Evolutionary conservation across 1,284 basidiomycete species (phyloP).

Genomic region (Malassezia vespertilionis): DNA sequence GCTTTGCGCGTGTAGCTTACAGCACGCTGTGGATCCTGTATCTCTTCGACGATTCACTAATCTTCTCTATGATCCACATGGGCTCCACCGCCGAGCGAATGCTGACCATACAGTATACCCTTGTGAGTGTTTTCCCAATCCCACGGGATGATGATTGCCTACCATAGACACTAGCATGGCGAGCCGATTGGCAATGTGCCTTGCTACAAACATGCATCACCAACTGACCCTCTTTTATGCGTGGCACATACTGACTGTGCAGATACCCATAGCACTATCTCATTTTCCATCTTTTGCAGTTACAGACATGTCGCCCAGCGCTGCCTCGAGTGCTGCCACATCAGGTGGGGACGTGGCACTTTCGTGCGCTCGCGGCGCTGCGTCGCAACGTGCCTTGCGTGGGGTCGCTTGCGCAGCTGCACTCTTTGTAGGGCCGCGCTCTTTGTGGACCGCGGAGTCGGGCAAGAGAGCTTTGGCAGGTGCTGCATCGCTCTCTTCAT

Average conservation of each 20-base stretch:
- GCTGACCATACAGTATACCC: background rate
- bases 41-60: constrained; percentile 11
- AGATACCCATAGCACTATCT: too few relatives aligned
- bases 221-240: constrained; percentile 17
- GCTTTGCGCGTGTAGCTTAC: constrained; percentile 1
- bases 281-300: too few relatives aligned
- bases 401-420: too few relatives aligned
- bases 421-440: too few relatives aligned
- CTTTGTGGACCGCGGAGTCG: too few relatives aligned
- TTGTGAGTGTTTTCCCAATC: background rate
- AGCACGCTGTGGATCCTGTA: background rate
- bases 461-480: too few relatives aligned
- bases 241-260: too few relatives aligned
- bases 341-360: too few relatives aligned
- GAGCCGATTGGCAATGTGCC: constrained; percentile 15
- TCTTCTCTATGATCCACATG: constrained; percentile 17
- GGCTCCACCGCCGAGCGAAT: background rate
- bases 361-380: too few relatives aligned
- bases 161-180: constrained; percentile 18
- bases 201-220: constrained; percentile 19
- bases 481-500: background rate
- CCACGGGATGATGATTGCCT: constrained; percentile 12
- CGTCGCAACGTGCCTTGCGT: too few relatives aligned
- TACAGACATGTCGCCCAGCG: too few relatives aligned
- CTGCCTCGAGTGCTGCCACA: too few relatives aligned